Evolutionary conservation across 306 rosid genomes (phyloP), one percentile per base, ranked within the genome.

Genomic region (Aeschynomene evenia): DNA sequence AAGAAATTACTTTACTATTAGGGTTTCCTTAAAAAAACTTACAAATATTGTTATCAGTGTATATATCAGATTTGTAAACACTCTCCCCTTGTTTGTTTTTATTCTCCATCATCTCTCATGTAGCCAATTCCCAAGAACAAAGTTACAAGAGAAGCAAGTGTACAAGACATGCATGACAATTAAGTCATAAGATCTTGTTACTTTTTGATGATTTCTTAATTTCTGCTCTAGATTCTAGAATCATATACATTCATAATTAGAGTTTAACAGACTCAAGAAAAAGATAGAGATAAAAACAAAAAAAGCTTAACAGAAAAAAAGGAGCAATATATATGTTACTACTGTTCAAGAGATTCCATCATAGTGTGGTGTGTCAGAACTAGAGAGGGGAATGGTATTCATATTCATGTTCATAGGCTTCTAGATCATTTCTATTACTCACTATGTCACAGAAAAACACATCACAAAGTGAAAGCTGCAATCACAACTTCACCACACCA

Each of bases 291-390:
- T 61, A 6, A 1, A 34, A 34, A n/a, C n/a, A 64, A 37, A 7
- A 74, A 79, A 77, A 82, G 70, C 71, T 58, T 31, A 72, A 64
- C 36, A 34, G 15, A 15, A 26, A 68, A 72, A 79, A 81, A 58
- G 74, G 49, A 76, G 52, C 59, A 48, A 36, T 13, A 8, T 66
- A 36, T 13, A 8, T 66, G 34, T 26, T 19, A 39, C 77, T 71
- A 75, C 77, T 71, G 73, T 60, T 52, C 42, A 54, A 65, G 57
- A 80, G 53, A 81, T 75, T 88, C 84, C 68, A 34, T 68, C 64
- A 67, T 70, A 49, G 36, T 49, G 74, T 75, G 73, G 36, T 49
- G 74, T 75, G 73, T 79, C 74, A 81, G 78, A 88, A 76, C 52
- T 50, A 49, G 48, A 29, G 43, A 57, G 68, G 63, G 63, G 57